Percentiles rank a stretch among this genome's conserved stretches.
Conservation (phyloP, 257 asterid species). For the Coffea canephora region DNA sequence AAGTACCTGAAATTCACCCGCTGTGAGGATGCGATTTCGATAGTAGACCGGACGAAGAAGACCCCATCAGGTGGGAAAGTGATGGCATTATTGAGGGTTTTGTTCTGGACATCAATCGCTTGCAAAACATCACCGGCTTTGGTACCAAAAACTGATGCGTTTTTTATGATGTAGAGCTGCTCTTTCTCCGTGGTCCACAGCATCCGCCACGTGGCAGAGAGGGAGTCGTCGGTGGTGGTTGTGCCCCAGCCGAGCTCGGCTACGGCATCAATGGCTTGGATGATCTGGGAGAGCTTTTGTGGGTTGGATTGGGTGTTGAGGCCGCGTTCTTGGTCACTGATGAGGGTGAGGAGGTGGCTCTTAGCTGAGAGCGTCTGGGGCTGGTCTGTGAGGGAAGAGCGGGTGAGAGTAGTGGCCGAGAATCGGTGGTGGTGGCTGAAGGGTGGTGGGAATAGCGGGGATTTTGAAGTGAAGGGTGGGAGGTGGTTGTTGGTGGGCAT, state of each 20-base stretch:
- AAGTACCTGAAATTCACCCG: slow-evolving; percentile 73
- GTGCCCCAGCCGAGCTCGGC: slow-evolving; percentile 48
- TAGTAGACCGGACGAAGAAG: slow-evolving; percentile 84
- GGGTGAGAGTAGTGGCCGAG: slow-evolving; percentile 25
- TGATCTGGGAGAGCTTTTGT: slow-evolving; percentile 57
- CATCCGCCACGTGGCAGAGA: slow-evolving; percentile 85
- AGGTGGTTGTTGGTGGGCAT: slow-evolving; percentile 21
- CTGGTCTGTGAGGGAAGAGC: slow-evolving; percentile 62
- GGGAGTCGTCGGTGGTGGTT: slow-evolving; percentile 55
- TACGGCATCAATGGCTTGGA: slow-evolving; percentile 59
- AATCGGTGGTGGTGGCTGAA: slow-evolving; percentile 11
- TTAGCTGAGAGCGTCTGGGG: slow-evolving; percentile 54
- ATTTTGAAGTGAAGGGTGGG: not conserved
- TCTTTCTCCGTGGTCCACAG: slow-evolving; percentile 99
- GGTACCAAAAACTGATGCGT: slow-evolving; percentile 67
- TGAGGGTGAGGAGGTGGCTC: slow-evolving; percentile 69
- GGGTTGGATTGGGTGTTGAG: slow-evolving; percentile 73
- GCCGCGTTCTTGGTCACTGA: slow-evolving; percentile 84
- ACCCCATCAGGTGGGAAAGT: slow-evolving; percentile 90
- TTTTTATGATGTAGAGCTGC: slow-evolving; percentile 70
- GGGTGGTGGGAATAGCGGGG: not conserved
- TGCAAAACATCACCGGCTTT: slow-evolving; percentile 82
- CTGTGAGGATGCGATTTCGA: slow-evolving; percentile 69
- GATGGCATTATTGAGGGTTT: slow-evolving; percentile 70
- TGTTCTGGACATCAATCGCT: slow-evolving; percentile 67